Evolutionary conservation across 1,284 basidiomycete species (phyloP), one percentile per base, ranked within the genome.

Genomic region (Fistulinella cinereoalba): DNA sequence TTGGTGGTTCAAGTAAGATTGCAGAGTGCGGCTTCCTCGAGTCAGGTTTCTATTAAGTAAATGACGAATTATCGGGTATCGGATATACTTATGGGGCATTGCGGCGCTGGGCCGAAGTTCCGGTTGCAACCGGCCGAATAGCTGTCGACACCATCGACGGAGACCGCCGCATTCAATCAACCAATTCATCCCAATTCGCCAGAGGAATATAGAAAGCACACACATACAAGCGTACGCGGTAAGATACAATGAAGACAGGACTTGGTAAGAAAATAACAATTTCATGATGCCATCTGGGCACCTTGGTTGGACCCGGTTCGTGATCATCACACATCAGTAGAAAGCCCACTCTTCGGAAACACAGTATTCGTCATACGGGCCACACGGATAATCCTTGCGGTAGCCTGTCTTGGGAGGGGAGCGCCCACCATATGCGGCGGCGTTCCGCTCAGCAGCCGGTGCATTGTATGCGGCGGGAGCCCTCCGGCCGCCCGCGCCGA

Each of bases 281-380:
- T 48, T 48, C 58, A n/a, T 52, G 28, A 39, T 18, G 18, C 41
- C 45, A 44, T 23, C 39, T 12, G 25, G 7, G 12, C 41, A 5
- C 29, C 28, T 16, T 21, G 29, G 43, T 22, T 46, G 42, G 40
- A 28, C 28, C 18, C 39, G 24, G 42, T 46, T 25, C 37, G n/a
- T 38, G 11, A 23, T 49, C 36, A 32, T 19, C 21, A 23, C 21
- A 25, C 38, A 44, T 66, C 53, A 85, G 57, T 71, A 84, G 67
- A 75, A 86, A 18, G 72, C 74, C 71, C 80, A 88, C 59, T 88
- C 86, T 56, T 88, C 86, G 13, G 83, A 76, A 23, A 85, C 72
- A 56, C 85, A 88, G 54, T 84, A 80, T 29, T 72, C 68, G 48
- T 81, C 81, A 50, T 81, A 77, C 37, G 70, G 70, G 45, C 68